These are phyloP conservation scores for Phaffomyces opuntiae DNA, from an alignment of 805 yeast species.

Conservation along the genomic window DNA sequence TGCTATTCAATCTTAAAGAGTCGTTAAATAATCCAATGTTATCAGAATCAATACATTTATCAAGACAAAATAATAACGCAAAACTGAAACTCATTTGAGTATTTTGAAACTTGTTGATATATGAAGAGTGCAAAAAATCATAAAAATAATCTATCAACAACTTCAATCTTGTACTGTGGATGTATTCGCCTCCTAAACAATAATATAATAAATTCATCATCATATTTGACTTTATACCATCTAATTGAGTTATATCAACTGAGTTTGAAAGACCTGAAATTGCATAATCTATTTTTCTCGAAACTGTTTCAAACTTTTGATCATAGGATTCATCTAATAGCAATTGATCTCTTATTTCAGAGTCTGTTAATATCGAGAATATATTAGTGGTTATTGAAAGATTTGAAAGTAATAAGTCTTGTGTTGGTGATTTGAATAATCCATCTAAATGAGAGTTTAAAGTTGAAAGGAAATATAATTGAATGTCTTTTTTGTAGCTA, in stretches of 20 bases:
- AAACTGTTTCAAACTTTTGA: conserved; percentile 17
- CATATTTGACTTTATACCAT: conserved; percentile 18
- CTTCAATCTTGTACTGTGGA: conserved; percentile 10
- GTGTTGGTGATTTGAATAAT: conserved; percentile 11
- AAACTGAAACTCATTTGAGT: conserved; percentile 5
- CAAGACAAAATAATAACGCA: conserved; percentile 2
- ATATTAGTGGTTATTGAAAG: conserved; percentile 16
- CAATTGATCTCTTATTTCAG: conserved; percentile 16
- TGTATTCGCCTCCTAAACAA: conserved; percentile 10
- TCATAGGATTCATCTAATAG: conserved; percentile 18
- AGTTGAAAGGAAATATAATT: conserved; percentile 8
- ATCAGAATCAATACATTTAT: not conserved
- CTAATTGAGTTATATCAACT: conserved; percentile 5
- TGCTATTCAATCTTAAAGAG: conserved; percentile 6
- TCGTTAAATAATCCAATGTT: conserved; percentile 2
- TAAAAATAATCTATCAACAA: conserved; percentile 10
- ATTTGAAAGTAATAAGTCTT: conserved; percentile 7
- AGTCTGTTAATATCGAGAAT: conserved; percentile 18
- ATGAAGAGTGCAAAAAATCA: conserved; percentile 5
- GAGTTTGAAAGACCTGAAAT: conserved; percentile 7
- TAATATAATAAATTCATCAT: conserved; percentile 12
- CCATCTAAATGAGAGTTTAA: conserved; percentile 10
- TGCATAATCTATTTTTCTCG: conserved; percentile 18
- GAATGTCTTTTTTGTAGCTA: conserved; percentile 16
- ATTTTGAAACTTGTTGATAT: not conserved